Conservation (phyloP, 2,329 filamentous ascomycete genomes). For the Ampelomyces quisqualis region DNA sequence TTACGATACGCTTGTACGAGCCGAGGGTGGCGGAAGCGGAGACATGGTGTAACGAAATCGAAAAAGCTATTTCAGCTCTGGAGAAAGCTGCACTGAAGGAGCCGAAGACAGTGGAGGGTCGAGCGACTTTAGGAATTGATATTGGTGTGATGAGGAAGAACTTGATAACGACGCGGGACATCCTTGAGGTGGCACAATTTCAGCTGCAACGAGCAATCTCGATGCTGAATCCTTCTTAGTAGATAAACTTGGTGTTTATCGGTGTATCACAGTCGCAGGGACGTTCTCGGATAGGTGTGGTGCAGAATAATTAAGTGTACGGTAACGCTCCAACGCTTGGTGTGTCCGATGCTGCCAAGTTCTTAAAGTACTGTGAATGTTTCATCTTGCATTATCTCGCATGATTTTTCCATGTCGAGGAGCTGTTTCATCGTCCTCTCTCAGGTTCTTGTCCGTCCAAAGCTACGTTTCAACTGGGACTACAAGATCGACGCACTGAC, state of each 20-base stretch:
- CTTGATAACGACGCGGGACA: background rate
- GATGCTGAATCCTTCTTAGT: background rate
- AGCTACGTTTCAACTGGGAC: constrained; percentile 37
- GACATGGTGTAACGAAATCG: background rate
- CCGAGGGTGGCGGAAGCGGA: background rate
- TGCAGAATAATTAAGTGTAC: too few relatives aligned
- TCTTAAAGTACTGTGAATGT: too few relatives aligned
- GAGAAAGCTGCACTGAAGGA: constrained; percentile 1
- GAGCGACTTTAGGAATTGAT: constrained; percentile 2
- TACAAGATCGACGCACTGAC: constrained; percentile 36
- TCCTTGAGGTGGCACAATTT: background rate
- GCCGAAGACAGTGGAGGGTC: background rate
- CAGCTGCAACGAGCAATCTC: background rate
- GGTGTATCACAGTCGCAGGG: too few relatives aligned
- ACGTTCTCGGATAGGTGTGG: too few relatives aligned
- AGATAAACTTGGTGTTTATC: too few relatives aligned
- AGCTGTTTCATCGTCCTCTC: too few relatives aligned
- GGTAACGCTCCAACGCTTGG: too few relatives aligned
- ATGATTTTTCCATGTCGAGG: too few relatives aligned
- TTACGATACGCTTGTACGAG: background rate
- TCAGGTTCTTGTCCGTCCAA: too few relatives aligned
- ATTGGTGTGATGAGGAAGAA: background rate
- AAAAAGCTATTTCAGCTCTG: background rate
- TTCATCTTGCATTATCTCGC: too few relatives aligned
- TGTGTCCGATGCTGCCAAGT: too few relatives aligned